Evolutionary conservation across 1,139 yeast species (phyloP).

Genomic region (Protomyces gravidus): DNA sequence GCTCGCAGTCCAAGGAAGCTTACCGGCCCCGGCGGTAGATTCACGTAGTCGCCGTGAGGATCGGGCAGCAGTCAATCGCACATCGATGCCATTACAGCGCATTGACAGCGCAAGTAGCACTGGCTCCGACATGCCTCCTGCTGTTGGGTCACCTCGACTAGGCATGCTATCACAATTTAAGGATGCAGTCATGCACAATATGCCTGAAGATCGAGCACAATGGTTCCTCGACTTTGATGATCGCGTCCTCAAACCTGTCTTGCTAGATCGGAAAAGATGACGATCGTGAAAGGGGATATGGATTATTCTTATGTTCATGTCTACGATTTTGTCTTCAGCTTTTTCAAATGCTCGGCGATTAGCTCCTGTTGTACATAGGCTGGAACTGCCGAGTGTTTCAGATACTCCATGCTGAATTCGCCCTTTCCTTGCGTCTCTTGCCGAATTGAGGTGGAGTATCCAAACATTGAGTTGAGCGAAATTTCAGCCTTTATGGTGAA

Average conservation of each 20-base stretch:
- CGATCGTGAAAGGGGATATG: neutral
- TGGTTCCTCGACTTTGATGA: slow-evolving; percentile 96
- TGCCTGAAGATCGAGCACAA: slow-evolving; percentile 26
- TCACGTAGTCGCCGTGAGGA: slow-evolving; percentile 13
- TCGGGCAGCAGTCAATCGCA: slow-evolving; percentile 7
- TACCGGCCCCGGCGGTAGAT: slow-evolving; percentile 7
- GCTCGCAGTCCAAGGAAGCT: slow-evolving; percentile 9
- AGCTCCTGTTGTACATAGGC: slow-evolving; percentile 87
- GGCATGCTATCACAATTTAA: slow-evolving; percentile 3
- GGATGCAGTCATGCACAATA: slow-evolving; percentile 32
- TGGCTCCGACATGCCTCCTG: slow-evolving; percentile 31
- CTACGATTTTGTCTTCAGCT: slow-evolving; percentile 37
- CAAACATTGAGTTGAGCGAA: slow-evolving; percentile 87
- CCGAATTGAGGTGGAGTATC: slow-evolving; percentile 90
- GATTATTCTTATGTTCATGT: too few species aligned
- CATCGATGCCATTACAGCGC: slow-evolving; percentile 13
- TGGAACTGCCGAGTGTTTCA: slow-evolving; percentile 84
- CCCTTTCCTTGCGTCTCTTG: slow-evolving; percentile 99
- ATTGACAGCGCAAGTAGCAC: slow-evolving; percentile 25
- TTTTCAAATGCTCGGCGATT: slow-evolving; percentile 75
- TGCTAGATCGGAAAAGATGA: slow-evolving; percentile 53
- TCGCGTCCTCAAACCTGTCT: slow-evolving; percentile 90
- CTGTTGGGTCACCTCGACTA: slow-evolving; percentile 30
- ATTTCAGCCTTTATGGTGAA: slow-evolving; percentile 92
- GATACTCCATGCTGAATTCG: slow-evolving; percentile 91